Evolutionary conservation across 2,329 filamentous ascomycete species (phyloP).

Genomic region (Pyrenophora graminea): DNA sequence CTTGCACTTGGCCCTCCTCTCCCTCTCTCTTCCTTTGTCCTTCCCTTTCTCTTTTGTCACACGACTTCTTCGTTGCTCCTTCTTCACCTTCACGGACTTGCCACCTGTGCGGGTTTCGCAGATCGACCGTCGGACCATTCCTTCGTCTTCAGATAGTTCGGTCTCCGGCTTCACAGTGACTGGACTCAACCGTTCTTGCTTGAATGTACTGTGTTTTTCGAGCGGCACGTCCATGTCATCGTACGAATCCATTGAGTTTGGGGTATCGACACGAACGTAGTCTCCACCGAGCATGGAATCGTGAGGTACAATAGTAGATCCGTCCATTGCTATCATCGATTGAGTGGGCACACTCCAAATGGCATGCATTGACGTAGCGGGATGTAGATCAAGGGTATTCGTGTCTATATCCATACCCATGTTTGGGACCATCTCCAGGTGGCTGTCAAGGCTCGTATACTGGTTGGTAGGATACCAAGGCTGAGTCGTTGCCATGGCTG

Average conservation of each 20-base stretch:
- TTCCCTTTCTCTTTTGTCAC: constrained; percentile 15
- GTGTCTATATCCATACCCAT: not conserved
- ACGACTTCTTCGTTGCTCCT: not conserved
- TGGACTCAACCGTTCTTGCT: too few species aligned
- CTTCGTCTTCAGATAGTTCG: constrained; percentile 18
- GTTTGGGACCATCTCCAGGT: constrained; percentile 1
- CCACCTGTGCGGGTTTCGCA: constrained; percentile 30
- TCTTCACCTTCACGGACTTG: constrained; percentile 32
- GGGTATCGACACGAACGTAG: constrained; percentile 17
- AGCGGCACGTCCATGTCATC: not conserved
- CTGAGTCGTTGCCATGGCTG: not conserved
- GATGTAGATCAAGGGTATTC: constrained; percentile 3
- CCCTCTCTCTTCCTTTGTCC: constrained; percentile 3
- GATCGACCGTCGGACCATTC: constrained; percentile 23
- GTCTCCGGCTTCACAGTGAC: constrained; percentile 27
- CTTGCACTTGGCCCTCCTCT: not conserved
- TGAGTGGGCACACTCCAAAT: constrained; percentile 1
- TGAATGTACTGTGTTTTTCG: too few species aligned
- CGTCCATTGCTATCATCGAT: constrained; percentile 2
- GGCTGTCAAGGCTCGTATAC: constrained; percentile 6
- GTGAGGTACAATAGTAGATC: constrained; percentile 21
- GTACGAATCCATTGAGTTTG: constrained; percentile 14
- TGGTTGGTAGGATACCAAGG: constrained; percentile 5
- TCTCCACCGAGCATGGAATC: constrained; percentile 15
- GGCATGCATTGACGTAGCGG: too few species aligned